phyloP scores from a whole-genome alignment of 148 eudicot genomes.

The Cornus suecica region DNA sequence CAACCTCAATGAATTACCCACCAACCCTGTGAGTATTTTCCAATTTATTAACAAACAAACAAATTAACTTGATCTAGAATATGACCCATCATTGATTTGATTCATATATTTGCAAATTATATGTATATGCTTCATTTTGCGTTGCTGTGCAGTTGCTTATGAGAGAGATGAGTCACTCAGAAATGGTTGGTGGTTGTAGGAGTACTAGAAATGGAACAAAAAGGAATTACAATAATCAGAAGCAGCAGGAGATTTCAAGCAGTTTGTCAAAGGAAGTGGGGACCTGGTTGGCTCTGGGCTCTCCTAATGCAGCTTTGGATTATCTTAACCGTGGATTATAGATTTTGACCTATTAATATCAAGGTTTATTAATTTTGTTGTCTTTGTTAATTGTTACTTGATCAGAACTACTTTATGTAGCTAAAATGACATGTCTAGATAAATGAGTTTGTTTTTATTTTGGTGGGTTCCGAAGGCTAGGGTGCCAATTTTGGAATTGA shows the following conservation, averaged over 20 bases:
- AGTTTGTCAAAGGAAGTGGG: conserved; percentile 4
- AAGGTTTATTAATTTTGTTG: not conserved
- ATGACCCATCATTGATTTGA: not conserved
- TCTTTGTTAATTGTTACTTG: not conserved
- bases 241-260: not conserved
- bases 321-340: conserved; percentile 15
- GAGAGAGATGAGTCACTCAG: not conserved
- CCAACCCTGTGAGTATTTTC: conserved; percentile 1
- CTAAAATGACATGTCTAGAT: not conserved
- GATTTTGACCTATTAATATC: not conserved
- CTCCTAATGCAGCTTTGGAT: conserved; percentile 15
- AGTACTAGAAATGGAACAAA: not conserved
- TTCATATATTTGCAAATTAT: not conserved
- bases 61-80: not conserved
- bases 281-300: conserved; percentile 34
- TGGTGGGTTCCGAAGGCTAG: not conserved
- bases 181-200: not conserved
- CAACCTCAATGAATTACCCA: conserved; percentile 34
- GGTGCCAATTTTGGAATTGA: not conserved
- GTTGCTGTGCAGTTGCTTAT: not conserved
- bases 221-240: not conserved
- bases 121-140: not conserved
- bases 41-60: too few species aligned
- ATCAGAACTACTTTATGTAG: not conserved
- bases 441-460: not conserved